Evolutionary conservation across 2,329 filamentous ascomycete genomes (phyloP).

Genomic region (Hypoxylon sp.): DNA sequence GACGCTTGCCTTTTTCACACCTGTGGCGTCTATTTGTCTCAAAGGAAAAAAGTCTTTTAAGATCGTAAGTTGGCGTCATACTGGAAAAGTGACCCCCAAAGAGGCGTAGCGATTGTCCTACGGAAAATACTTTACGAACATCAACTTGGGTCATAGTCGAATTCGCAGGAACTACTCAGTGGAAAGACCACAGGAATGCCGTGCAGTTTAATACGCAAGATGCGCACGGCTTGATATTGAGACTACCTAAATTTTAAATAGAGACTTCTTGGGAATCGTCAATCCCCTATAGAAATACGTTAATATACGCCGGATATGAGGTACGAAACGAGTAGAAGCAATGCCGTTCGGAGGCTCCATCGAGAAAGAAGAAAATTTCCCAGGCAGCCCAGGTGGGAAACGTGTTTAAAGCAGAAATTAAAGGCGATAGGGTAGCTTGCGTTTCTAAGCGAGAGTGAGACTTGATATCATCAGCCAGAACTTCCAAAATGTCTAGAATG

Average conservation of each 20-base stretch:
- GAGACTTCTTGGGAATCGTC: not conserved
- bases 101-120: not conserved
- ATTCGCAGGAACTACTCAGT: not conserved
- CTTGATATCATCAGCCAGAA: slow-evolving; percentile 5
- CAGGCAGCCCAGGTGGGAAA: not conserved
- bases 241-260: slow-evolving; percentile 3
- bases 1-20: not conserved
- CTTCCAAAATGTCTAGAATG: slow-evolving; percentile 3
- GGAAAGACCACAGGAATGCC: slow-evolving; percentile 3
- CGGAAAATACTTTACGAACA: not conserved
- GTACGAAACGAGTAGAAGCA: slow-evolving; percentile 21
- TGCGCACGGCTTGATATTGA: not conserved
- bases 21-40: not conserved
- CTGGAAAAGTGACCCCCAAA: not conserved
- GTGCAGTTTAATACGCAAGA: not conserved
- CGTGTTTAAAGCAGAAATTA: slow-evolving; percentile 22
- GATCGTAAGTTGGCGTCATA: not conserved
- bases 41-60: not conserved
- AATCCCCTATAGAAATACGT: slow-evolving; percentile 15
- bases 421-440: slow-evolving; percentile 23
- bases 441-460: slow-evolving; percentile 16
- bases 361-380: slow-evolving; percentile 1
- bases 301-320: slow-evolving; percentile 2
- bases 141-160: not conserved
- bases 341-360: not conserved